Evolutionary conservation across 306 rosid species (phyloP), one percentile per base, ranked within the genome.

Genomic region (Hippophae rhamnoides): DNA sequence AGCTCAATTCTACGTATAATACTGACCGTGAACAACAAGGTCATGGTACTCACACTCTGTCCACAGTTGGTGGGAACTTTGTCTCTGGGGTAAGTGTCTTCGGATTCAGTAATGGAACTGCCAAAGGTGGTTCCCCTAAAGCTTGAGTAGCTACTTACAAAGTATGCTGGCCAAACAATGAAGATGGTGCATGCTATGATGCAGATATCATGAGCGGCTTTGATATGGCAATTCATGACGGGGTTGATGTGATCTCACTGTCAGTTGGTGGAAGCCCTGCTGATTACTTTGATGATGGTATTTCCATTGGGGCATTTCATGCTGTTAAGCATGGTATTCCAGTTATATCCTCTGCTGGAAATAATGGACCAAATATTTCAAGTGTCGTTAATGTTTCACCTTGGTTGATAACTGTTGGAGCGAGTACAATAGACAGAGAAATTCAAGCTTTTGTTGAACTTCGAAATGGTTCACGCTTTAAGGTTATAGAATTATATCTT

Each of bases 11-110:
- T 2, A 18, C 65, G 0, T 41, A 49, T 1, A 51, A 68, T 67
- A 67, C 69, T 14, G 75, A 74, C 9, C 52, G 80, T 40, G 90
- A 89, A 74, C 26, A 48, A 9, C 69, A 48, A 0, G 96, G 96
- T 6, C 94, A 89, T 66, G 96, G 90, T 6, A 72, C 94, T 43
- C 96, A 89, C 85, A 85, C 96, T 0, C 76, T 89, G 7, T 89
- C 90, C 41, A 89, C 88, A 2, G 58, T 82, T 1, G 96, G 83
- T 4, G 94, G 96, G 6, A 77, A 57, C 69, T 81, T 77, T 44
- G 94, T 85, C 11, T 40, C 47, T 0, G 80, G 69, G 2, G 86
- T 83, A 10, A 81, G 38, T 50, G 73, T 85, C 2, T 68, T 80
- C 14, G 90, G 94, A 0, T 12, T 56, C 1, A 90, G 86, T 7